phyloP scores from a whole-genome alignment of 805 yeast species.

The Ogataea thermomethanolica region DNA sequence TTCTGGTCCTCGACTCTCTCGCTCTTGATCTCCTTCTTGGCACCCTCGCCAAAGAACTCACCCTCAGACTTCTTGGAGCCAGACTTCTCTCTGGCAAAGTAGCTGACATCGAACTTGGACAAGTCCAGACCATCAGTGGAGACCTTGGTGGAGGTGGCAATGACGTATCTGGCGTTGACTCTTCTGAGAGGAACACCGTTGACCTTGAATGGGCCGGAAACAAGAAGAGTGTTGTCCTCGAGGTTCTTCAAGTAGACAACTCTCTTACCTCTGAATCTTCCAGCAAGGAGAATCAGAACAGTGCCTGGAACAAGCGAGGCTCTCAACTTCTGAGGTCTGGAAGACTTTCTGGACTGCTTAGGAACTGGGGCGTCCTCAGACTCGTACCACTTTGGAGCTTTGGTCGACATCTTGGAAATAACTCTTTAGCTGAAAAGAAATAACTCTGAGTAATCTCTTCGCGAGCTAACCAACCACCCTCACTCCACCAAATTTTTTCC shows the following conservation, averaged over 20 bases:
- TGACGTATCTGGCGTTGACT: slow-evolving; percentile 98
- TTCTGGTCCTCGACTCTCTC: slow-evolving; percentile 98
- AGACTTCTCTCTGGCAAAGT: slow-evolving; percentile 94
- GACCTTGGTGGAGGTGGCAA: slow-evolving; percentile 95
- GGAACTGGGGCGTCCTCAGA: slow-evolving; percentile 87
- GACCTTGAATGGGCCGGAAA: slow-evolving; percentile 98
- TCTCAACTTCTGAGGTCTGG: slow-evolving; percentile 93
- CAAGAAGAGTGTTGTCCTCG: slow-evolving; percentile 97
- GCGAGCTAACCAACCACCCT: slow-evolving; percentile 7
- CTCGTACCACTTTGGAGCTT: slow-evolving; percentile 90
- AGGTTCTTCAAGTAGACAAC: slow-evolving; percentile 95
- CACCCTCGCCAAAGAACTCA: slow-evolving; percentile 81
- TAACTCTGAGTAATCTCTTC: slow-evolving; percentile 11
- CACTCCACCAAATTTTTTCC: slow-evolving; percentile 14
- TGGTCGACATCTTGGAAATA: slow-evolving; percentile 30
- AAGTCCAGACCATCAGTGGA: slow-evolving; percentile 75
- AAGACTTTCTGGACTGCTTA: slow-evolving; percentile 86
- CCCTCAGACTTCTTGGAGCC: slow-evolving; percentile 84
- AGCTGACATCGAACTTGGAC: slow-evolving; percentile 86
- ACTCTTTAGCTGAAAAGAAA: slow-evolving; percentile 10
- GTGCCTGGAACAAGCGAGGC: slow-evolving; percentile 48
- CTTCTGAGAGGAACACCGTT: slow-evolving; percentile 99
- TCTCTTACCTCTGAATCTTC: slow-evolving; percentile 99
- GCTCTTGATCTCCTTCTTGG: slow-evolving; percentile 85
- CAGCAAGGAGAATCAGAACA: slow-evolving; percentile 86